Evolutionary conservation across 129 eudicot genomes (phyloP).

Genomic region (Escallonia rubra): DNA sequence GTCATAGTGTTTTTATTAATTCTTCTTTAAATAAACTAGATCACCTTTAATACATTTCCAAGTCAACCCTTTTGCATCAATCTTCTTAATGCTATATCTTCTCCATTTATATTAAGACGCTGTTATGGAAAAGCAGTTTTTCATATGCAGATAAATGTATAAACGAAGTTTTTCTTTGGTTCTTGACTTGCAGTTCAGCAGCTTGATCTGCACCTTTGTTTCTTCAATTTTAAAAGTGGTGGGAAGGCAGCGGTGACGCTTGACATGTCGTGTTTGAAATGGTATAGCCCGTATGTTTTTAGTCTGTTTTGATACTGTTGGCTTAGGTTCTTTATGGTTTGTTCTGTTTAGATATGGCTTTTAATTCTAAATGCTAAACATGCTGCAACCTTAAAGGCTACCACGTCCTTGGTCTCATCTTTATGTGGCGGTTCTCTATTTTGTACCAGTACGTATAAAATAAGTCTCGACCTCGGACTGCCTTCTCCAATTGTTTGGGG

Average conservation of each 20-base stretch:
- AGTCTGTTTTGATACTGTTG: background rate
- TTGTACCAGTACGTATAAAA: no score
- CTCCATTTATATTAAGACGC: background rate
- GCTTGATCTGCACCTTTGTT: conserved; percentile 64
- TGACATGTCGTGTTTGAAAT: conserved; percentile 64
- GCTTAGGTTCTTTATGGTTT: background rate
- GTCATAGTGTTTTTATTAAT: no score
- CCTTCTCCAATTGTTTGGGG: no score
- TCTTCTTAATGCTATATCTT: no score
- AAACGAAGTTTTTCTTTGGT: background rate
- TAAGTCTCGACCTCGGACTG: no score
- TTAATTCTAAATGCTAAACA: background rate
- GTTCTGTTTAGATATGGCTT: background rate
- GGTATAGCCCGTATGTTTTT: conserved; percentile 31
- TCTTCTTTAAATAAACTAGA: no score
- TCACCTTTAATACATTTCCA: no score
- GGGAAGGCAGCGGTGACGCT: conserved; percentile 51
- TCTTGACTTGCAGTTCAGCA: conserved; percentile 44
- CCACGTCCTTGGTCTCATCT: no score
- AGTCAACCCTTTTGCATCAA: no score
- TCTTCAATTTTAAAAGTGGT: conserved; percentile 45
- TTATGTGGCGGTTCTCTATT: no score
- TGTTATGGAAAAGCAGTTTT: background rate
- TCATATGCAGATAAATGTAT: background rate
- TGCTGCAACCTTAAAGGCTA: no score